These are phyloP conservation scores for Melanomma pulvis-pyrius DNA, from an alignment of 495 filamentous ascomycete species.

Conservation along the genomic window DNA sequence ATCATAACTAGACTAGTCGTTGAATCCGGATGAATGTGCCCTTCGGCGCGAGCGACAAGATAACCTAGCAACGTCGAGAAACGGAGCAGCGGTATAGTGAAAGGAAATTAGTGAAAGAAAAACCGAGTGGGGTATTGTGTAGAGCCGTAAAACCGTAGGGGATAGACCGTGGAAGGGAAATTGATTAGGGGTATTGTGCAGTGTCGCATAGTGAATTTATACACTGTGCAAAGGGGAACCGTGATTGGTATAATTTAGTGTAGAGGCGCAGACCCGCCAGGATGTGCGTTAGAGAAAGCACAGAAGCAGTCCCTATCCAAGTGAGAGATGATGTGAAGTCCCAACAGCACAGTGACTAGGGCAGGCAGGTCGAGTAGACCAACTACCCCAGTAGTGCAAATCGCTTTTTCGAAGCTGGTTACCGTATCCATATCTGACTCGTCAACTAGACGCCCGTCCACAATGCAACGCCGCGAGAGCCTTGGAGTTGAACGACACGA, in stretches of 20 bases:
- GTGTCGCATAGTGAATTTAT: not conserved
- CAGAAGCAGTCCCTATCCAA: not conserved
- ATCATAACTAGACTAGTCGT: no score
- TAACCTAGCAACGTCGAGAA: no score
- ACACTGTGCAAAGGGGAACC: no score
- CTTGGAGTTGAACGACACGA: not conserved
- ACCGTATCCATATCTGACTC: not conserved
- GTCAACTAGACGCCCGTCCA: conserved; percentile 15
- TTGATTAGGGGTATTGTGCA: not conserved
- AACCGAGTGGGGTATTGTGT: not conserved
- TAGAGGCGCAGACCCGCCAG: no score
- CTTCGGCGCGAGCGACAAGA: no score
- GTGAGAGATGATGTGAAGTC: not conserved
- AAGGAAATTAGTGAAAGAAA: not conserved
- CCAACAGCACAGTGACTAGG: not conserved
- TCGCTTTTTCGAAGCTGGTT: not conserved
- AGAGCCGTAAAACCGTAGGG: not conserved
- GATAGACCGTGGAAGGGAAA: not conserved
- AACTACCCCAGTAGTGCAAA: not conserved
- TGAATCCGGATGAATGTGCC: no score
- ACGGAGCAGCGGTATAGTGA: not conserved
- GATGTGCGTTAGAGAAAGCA: no score
- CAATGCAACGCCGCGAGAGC: conserved; percentile 1
- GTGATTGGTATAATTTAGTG: no score
- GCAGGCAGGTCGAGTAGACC: not conserved